Base-by-base conservation (phyloP, 1,284 basidiomycete species). In the Lentinula novae-zelandiae region DNA sequence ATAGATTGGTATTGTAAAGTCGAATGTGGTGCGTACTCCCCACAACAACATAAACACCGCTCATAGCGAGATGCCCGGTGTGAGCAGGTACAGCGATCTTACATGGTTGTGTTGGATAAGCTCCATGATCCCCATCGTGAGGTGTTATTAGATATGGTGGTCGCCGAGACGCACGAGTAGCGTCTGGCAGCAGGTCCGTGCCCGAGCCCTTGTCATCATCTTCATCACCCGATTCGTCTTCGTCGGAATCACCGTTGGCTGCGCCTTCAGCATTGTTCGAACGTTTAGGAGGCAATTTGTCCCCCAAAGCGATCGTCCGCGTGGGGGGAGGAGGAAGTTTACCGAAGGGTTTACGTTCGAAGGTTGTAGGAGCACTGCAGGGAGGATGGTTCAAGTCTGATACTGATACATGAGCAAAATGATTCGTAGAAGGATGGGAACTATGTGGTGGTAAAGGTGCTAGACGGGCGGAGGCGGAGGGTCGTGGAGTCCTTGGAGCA, bases 161-260 rank as follows among this genome's bases (percentile, higher is more conserved):
- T 0, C 89, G 83, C 7, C 94, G 84, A 27, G 92, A 96, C 1
- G 94, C 89, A 52, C 84, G 82, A 53, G 87, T 93, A 8, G 85
- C 81, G 71, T 96, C 94, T 0, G 95, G 94, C 59, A 93, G 82
- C 20, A 84, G 78, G 62, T 95, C 90, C 0, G 83, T 68, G 8
- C 70, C 61, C 10, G 73, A 49, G 8, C 59, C 46, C n/a, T 48
- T 38, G 8, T 70, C 68, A 62, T 78, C 76, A 1, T 81, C 80
- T 58, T 85, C 85, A 15, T 80, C 81, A 3, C 73, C 80, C 1
- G 78, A 82, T 17, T 84, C 83, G 44, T 89, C 82, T 33, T 85
- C 81, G 3, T 73, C 80, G 0, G 78, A 82, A 17, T 84, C 83
- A 48, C 88, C 82, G 33, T 84, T 42, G 13, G 5, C 38, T 5